A percentile compares a stretch with the other conserved stretches of the same genome.
phyloP scores from a whole-genome alignment of 805 yeast species.

The Kodamaea neixiangensis region DNA sequence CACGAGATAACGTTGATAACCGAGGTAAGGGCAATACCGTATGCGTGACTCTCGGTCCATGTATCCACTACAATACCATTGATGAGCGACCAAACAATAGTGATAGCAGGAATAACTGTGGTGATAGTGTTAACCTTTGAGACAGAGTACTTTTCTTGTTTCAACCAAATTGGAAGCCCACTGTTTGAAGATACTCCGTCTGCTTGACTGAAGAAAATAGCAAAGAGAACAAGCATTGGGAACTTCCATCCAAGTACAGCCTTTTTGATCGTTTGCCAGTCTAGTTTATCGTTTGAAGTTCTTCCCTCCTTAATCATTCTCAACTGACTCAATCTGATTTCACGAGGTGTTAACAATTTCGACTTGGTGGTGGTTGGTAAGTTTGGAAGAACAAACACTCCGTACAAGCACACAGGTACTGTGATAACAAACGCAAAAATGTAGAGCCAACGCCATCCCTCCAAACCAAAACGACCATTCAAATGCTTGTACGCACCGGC shows the following conservation, averaged over 20 bases:
- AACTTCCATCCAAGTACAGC: constrained; percentile 38
- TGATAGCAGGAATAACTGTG: constrained; percentile 57
- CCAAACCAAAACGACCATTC: constrained; percentile 17
- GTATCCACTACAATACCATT: constrained; percentile 30
- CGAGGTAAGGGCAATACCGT: constrained; percentile 19
- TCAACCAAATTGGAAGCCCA: constrained; percentile 22
- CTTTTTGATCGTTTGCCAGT: constrained; percentile 20
- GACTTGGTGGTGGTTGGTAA: constrained; percentile 11
- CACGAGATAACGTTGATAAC: constrained; percentile 22
- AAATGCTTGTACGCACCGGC: constrained; percentile 15
- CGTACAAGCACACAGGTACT: constrained; percentile 16
- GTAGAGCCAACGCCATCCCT: constrained; percentile 22
- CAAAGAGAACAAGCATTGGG: constrained; percentile 22
- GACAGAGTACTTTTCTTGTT: constrained; percentile 36
- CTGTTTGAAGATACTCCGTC: constrained; percentile 30
- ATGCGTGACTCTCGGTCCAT: constrained; percentile 25
- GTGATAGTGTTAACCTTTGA: constrained; percentile 51
- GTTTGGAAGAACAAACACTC: constrained; percentile 11
- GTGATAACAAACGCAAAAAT: constrained; percentile 19
- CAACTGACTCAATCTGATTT: constrained; percentile 14
- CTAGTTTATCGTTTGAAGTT: constrained; percentile 19
- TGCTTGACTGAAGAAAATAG: constrained; percentile 34
- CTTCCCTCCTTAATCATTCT: constrained; percentile 21
- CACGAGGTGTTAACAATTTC: constrained; percentile 8
- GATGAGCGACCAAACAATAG: constrained; percentile 24